Evolutionary conservation across 805 yeast genomes (phyloP), one percentile per base, ranked within the genome.

Genomic region (Jamesozyma piceae): DNA sequence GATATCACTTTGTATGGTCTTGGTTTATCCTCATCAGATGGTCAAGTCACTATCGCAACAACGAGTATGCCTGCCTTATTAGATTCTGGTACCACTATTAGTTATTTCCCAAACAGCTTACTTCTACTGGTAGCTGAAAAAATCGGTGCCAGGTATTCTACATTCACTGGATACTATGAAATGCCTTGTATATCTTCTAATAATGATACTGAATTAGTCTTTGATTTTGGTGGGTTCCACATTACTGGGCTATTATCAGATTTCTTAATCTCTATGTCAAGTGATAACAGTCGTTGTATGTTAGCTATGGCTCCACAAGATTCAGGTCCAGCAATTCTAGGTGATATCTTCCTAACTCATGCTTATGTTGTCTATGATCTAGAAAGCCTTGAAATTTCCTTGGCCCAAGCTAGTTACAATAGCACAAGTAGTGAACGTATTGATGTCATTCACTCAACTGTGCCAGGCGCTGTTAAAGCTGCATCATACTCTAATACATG

Each of bases 341-440:
- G 85, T 43, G 82, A 77, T 55, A 66, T 72, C 3, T 76, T 79
- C 62, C 56, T 79, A 46, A 65, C 75, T 44, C 61, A 71, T 32
- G 78, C 77, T 2, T 79, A 78, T 49, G 68, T 75, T 30, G 82
- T 77, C 38, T 79, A 71, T 45, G 82, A 79, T 58, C 53, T 78
- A 44, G 79, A 72, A 28, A 64, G 63, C 27, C 51, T 58, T 18
- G 68, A 68, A 44, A 53, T 75, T n/a, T 70, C 72, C 0, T 29
- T 75, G 39, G 80, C 78, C 3, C 74, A 69, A 47, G 78, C 70
- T 2, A 62, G 62, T 41, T 56, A 47, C 38, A 28, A 27, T 31
- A 20, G 35, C 26, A 28, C 42, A 5, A 43, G 58, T 5, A 17
- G 9, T 35, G 42, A 37, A 34, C 59, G 76, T 45, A 70, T 78